Conservation (phyloP, 768 basidiomycete genomes). For the Sporobolomyces phaffii region DNA sequence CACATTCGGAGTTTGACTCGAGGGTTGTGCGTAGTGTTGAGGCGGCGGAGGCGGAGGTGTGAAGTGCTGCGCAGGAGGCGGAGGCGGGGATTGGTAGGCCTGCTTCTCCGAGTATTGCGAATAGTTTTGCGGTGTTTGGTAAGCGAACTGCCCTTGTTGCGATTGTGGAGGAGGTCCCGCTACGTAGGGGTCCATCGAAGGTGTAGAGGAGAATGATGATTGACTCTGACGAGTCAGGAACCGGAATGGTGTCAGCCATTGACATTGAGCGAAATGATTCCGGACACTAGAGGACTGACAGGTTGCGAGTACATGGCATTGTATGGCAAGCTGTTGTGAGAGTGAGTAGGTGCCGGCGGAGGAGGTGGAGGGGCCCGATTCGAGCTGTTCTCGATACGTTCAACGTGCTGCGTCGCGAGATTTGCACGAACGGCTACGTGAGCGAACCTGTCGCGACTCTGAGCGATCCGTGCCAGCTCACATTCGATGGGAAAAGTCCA, state of each 20-base stretch:
- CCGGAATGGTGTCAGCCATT: no score
- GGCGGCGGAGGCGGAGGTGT: slow-evolving; percentile 14
- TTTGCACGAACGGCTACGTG: background rate
- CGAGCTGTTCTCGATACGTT: slow-evolving; percentile 50
- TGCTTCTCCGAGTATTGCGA: background rate
- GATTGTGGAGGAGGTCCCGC: background rate
- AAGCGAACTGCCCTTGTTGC: background rate
- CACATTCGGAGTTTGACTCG: background rate
- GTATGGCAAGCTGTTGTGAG: background rate
- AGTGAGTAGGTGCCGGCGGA: background rate
- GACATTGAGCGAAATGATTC: background rate
- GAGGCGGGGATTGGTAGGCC: background rate
- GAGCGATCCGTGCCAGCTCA: background rate
- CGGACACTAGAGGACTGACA: background rate
- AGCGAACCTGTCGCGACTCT: no score
- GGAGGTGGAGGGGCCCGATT: background rate
- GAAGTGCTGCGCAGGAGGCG: background rate
- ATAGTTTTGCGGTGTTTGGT: slow-evolving; percentile 20
- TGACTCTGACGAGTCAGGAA: background rate
- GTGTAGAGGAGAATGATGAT: background rate
- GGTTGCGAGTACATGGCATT: background rate
- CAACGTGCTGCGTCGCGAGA: slow-evolving; percentile 48
- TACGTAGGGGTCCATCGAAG: slow-evolving; percentile 7
- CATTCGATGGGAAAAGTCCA: slow-evolving; percentile 69
- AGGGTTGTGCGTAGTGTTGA: background rate